Evolutionary conservation across 768 basidiomycete genomes (phyloP).

Genomic region (Leucosporidium yakuticum): DNA sequence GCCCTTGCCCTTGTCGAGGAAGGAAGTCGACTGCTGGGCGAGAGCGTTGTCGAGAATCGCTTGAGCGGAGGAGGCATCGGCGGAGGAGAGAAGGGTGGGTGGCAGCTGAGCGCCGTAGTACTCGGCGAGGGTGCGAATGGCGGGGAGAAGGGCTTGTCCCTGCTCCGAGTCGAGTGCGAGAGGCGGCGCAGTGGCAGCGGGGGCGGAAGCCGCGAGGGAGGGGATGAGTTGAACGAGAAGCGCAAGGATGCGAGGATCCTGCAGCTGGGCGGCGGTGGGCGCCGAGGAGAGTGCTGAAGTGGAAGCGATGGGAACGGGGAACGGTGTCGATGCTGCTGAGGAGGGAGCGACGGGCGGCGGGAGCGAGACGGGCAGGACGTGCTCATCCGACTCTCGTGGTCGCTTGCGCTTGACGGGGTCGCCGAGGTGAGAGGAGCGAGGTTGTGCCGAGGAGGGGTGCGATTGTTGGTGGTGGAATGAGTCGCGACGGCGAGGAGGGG

Average conservation of each 20-base stretch:
- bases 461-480: not conserved
- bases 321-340: not conserved
- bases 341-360: conserved; percentile 6
- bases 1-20: not conserved
- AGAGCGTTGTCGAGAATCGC: not conserved
- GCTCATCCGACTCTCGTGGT: conserved; percentile 6
- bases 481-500: conserved; percentile 11
- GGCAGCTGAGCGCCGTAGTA: conserved; percentile 16
- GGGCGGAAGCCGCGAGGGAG: not conserved
- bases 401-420: conserved; percentile 32
- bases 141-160: conserved; percentile 8
- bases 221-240: conserved; percentile 23
- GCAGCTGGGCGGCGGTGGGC: not conserved
- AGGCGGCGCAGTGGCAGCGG: not conserved
- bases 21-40: not conserved
- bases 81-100: not conserved
- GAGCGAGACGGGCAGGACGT: not conserved
- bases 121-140: conserved; percentile 21
- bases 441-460: not conserved
- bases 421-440: not conserved
- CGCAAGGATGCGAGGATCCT: conserved; percentile 21
- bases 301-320: not conserved
- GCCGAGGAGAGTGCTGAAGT: not conserved
- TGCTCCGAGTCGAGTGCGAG: conserved; percentile 12
- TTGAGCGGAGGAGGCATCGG: not conserved